phyloP scores from a whole-genome alignment of 2,329 filamentous ascomycete species.

The Tolypocladium endophyticum region DNA sequence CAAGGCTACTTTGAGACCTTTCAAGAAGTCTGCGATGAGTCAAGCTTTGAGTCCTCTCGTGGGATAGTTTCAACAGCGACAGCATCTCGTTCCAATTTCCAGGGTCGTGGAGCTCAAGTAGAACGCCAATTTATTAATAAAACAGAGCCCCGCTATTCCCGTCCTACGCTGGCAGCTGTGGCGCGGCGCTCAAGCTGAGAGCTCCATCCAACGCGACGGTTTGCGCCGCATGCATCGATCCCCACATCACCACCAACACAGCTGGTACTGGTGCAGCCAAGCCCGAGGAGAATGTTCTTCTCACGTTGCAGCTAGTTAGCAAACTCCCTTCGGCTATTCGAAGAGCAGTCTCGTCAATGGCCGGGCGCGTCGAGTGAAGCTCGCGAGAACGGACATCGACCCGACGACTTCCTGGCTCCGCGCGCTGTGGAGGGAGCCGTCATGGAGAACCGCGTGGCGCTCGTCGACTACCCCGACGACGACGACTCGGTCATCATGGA shows the following conservation, averaged over 20 bases:
- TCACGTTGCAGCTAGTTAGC: neutral
- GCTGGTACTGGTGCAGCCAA: neutral
- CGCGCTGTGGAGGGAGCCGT: neutral
- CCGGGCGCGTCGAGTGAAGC: neutral
- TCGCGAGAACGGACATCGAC: neutral
- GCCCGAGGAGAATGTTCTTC: neutral
- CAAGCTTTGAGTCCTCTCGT: neutral
- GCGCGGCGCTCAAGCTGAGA: no score
- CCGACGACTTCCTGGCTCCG: neutral
- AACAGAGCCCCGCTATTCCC: neutral
- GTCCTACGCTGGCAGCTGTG: neutral
- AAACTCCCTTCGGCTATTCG: neutral
- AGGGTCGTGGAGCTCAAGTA: neutral
- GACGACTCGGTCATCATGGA: conserved; percentile 25
- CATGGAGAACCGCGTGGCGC: neutral
- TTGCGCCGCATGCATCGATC: neutral
- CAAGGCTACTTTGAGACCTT: neutral
- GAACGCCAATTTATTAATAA: no score
- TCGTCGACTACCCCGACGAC: conserved; percentile 5
- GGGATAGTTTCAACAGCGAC: neutral
- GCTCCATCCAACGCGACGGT: neutral
- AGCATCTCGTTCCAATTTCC: neutral
- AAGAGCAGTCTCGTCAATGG: neutral
- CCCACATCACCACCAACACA: neutral
- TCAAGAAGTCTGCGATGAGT: neutral